Evolutionary conservation across 192 early-diverging fungal genomes (phyloP), one percentile per base, ranked within the genome.

Genomic region (Endogone sp.): DNA sequence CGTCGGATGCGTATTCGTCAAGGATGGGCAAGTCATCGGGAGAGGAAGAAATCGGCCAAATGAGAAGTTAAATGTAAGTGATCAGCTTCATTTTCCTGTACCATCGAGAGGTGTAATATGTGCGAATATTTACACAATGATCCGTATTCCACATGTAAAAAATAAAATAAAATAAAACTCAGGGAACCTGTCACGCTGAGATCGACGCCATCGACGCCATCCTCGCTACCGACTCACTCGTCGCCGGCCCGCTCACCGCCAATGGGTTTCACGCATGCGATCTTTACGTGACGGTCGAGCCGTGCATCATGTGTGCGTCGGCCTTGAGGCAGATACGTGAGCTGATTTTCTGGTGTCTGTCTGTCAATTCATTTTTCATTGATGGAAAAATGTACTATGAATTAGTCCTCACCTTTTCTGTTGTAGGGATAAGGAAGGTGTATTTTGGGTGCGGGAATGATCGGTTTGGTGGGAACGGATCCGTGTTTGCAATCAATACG

Each of bases 301-400:
- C 98, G 1, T 99, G 98, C 74, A 81, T 99, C 3, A 99, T 98
- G 98, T 99, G 96, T 64, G 95, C 94, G 0, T 89, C 93, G 54
- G 98, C 96, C 4, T 73, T 98, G 65, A 74, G 95, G 13, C 91
- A 93, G 66, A 67, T 97, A 26, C 77, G 87, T 87, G 79, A 44
- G 75, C 37, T 49, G 9, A 16, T 49, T 49, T 49, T 49, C 6
- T 16, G 6, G 16, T 49, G 37, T 49, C 37, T 0, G 9, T 16
- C 37, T n/a, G n/a, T n/a, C n/a, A n/a, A n/a, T n/a, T n/a, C n/a
- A n/a, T n/a, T n/a, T n/a, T n/a, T n/a, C n/a, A n/a, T n/a, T n/a
- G n/a, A n/a, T n/a, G n/a, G n/a, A n/a, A n/a, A n/a, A n/a, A n/a
- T n/a, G n/a, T n/a, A n/a, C n/a, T n/a, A n/a, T n/a, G n/a, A n/a